Conservation (phyloP, 2,329 filamentous ascomycete species). For the Aspergillus viridinutans region DNA sequence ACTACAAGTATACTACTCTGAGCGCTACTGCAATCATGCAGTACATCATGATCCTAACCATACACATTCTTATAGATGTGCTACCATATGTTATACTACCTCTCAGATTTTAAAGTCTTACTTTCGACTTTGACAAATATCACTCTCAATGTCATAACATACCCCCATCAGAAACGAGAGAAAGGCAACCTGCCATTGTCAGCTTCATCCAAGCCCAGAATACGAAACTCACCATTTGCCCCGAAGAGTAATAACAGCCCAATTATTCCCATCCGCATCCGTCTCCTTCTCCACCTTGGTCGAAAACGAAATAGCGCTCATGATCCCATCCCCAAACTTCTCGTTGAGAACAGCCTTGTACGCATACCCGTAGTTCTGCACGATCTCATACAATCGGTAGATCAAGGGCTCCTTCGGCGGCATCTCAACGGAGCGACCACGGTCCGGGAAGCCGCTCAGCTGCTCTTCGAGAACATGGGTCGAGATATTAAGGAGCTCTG, state of each 20-base stretch:
- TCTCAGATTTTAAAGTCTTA: background rate
- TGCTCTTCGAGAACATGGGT: conserved; percentile 55
- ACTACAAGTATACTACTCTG: no score
- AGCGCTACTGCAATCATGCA: no score
- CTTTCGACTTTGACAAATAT: no score
- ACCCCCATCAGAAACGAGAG: conserved; percentile 37
- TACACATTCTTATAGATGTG: no score
- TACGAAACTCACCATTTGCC: conserved; percentile 68
- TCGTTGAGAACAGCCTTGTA: conserved; percentile 95
- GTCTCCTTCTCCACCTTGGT: conserved; percentile 93
- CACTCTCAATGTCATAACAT: background rate
- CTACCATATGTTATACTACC: background rate
- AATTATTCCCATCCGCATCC: conserved; percentile 73
- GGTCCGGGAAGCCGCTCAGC: conserved; percentile 71
- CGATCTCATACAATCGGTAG: conserved; percentile 87
- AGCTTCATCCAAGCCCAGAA: conserved; percentile 3
- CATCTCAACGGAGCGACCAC: conserved; percentile 75
- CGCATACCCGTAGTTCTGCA: conserved; percentile 94
- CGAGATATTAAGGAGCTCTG: conserved; percentile 60
- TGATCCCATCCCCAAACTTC: conserved; percentile 91
- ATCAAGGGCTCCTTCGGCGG: conserved; percentile 80
- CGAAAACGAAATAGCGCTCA: conserved; percentile 90
- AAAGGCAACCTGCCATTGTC: conserved; percentile 41
- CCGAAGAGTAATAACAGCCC: conserved; percentile 78
- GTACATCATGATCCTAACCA: background rate